A percentile compares a stretch with the other conserved stretches of the same genome.
Evolutionary conservation across 2,329 filamentous ascomycete genomes (phyloP).

Genomic region (Aspergillus nomiae): DNA sequence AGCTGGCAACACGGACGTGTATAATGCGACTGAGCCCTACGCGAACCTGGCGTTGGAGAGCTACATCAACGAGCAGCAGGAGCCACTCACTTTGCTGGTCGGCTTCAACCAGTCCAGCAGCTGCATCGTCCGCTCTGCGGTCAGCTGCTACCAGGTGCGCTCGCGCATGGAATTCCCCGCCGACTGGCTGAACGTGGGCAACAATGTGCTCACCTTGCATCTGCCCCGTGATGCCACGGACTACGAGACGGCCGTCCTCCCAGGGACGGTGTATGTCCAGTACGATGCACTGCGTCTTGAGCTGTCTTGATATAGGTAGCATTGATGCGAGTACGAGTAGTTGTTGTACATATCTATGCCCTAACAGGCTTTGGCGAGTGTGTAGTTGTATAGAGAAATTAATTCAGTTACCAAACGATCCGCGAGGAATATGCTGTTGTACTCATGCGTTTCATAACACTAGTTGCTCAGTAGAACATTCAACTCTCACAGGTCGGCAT

Average conservation of each 20-base stretch:
- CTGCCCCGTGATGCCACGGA: conserved; percentile 62
- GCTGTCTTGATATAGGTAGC: conserved; percentile 31
- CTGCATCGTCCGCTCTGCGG: conserved; percentile 61
- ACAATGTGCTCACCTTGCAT: conserved; percentile 60
- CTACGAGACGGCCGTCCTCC: conserved; percentile 59
- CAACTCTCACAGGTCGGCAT: no score
- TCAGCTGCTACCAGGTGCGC: conserved; percentile 63
- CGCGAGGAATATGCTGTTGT: neutral
- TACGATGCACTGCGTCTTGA: conserved; percentile 67
- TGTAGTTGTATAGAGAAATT: neutral
- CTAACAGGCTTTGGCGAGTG: no score
- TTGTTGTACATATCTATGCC: neutral
- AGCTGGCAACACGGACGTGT: conserved; percentile 63
- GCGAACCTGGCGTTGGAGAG: conserved; percentile 57
- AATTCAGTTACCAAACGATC: neutral
- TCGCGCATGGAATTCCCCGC: conserved; percentile 63
- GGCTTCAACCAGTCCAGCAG: conserved; percentile 60
- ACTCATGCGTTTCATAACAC: neutral
- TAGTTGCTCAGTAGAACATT: no score
- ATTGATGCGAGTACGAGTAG: neutral
- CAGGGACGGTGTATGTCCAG: conserved; percentile 62
- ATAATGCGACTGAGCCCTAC: conserved; percentile 56
- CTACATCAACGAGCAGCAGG: conserved; percentile 47
- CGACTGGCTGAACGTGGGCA: conserved; percentile 50
- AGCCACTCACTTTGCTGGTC: conserved; percentile 26